A percentile compares a stretch with the other conserved stretches of the same genome.
phyloP scores from a whole-genome alignment of 2,329 filamentous ascomycete species.

The Diplocarpon rosae region DNA sequence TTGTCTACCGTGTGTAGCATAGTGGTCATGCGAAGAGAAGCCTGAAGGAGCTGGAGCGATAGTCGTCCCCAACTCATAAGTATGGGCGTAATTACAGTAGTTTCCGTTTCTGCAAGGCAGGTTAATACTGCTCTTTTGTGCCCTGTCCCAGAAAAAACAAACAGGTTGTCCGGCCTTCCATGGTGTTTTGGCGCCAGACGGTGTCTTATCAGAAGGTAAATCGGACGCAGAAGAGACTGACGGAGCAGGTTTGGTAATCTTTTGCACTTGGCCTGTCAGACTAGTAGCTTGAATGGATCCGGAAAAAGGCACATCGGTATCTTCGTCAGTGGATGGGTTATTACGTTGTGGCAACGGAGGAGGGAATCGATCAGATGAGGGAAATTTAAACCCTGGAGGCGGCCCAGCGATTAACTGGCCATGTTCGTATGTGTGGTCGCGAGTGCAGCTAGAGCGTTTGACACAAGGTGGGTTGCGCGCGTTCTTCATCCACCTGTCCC shows the following conservation, averaged over 20 bases:
- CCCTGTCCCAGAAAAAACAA: constrained; percentile 11
- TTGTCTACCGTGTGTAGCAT: neutral
- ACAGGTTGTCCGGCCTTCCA: neutral
- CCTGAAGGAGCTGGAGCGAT: no score
- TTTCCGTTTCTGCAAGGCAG: neutral
- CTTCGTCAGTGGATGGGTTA: neutral
- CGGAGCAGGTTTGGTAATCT: no score
- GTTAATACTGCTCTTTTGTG: neutral
- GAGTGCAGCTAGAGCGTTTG: neutral
- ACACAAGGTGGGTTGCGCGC: neutral
- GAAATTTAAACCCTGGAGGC: neutral
- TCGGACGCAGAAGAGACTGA: no score
- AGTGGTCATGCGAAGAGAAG: no score
- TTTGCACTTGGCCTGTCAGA: no score
- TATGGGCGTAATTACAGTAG: neutral
- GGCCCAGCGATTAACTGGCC: neutral
- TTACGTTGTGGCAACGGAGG: neutral
- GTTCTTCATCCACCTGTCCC: neutral
- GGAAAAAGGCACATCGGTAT: neutral
- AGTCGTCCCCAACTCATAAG: no score
- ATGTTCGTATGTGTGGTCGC: constrained; percentile 1
- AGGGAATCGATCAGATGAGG: neutral
- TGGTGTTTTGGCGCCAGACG: no score
- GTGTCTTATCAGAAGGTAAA: no score
- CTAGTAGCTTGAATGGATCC: no score